Evolutionary conservation across 257 asterid genomes (phyloP).

Genomic region (Primulina huaijiensis): DNA sequence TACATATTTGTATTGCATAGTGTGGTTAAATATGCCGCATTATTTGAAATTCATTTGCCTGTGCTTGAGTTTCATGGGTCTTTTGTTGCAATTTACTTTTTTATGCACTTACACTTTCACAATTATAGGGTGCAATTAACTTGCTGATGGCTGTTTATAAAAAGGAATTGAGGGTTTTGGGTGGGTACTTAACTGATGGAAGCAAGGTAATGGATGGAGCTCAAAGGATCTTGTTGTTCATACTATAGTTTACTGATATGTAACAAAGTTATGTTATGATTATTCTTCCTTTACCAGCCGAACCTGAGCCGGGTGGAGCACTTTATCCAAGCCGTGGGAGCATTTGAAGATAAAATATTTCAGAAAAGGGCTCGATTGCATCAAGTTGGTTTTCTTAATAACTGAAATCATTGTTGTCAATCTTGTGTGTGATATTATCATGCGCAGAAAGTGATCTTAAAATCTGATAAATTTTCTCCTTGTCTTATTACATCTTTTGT

Average conservation of each 20-base stretch:
- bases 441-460: background rate
- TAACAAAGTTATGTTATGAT: background rate
- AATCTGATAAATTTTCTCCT: constrained; percentile 1
- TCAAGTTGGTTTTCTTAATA: constrained; percentile 49
- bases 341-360: constrained; percentile 84
- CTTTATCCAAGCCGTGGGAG: constrained; percentile 93
- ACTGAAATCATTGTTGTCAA: too few relatives aligned
- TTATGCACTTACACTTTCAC: constrained; percentile 22
- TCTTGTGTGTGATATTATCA: background rate
- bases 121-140: constrained; percentile 85
- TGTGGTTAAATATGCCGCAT: constrained; percentile 10
- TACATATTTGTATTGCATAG: background rate
- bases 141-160: constrained; percentile 91
- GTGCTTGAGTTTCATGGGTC: background rate
- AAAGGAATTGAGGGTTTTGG: constrained; percentile 74
- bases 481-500: background rate
- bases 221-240: constrained; percentile 11
- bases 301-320: constrained; percentile 77
- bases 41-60: constrained; percentile 4
- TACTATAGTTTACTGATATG: background rate
- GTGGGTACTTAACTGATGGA: constrained; percentile 82
- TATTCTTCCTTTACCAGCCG: constrained; percentile 51
- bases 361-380: constrained; percentile 86
- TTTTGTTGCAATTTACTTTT: constrained; percentile 15
- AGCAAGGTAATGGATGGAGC: constrained; percentile 51